Base-by-base conservation (phyloP, 257 asterid species). In the Buddleja alternifolia region DNA sequence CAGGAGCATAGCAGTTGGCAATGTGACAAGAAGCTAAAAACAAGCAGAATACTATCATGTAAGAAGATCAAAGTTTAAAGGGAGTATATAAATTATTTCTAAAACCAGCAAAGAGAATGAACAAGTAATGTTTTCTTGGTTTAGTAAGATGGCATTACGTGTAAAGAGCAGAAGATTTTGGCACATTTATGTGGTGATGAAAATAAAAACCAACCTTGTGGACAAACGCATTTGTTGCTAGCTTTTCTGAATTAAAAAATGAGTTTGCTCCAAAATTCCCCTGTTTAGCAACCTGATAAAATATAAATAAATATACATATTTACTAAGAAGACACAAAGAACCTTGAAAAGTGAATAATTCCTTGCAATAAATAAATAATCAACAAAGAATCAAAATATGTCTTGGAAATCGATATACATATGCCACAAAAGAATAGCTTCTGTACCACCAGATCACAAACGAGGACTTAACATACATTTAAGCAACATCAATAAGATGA, bases 1-100 rank as follows among this genome's bases (percentile, higher is more conserved):
- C 81, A 94, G 84, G 29, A 93, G 89, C 86, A 82, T 83, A 47
- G 97, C 84, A 72, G 73, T 86, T 42, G 99, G 98, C 85, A 87
- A 66, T 15, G 73, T 78, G 63, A 72, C 72, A 72, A 89, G 87
- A 71, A 91, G 96, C 99, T 94, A 77, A 62, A 61, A 23, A 79
- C 46, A 71, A 69, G 77, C 17, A 65, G 74, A 51, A 45, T 34
- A 66, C 41, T n/a, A n/a, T n/a, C 23, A 53, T 20, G 40, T 41
- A 9, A 48, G 64, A 58, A 71, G 79, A 45, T 61, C 66, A 34
- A 15, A 19, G 52, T 40, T 52, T 51, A 10, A 58, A 54, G 61
- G 65, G 37, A 16, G 34, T 9, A 29, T 23, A 39, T 32, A 9
- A 32, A 44, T 19, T 48, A 10, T 14, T 51, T 73, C 51, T 24